Conservation (phyloP, 257 asterid species). For the Lavandula angustifolia region DNA sequence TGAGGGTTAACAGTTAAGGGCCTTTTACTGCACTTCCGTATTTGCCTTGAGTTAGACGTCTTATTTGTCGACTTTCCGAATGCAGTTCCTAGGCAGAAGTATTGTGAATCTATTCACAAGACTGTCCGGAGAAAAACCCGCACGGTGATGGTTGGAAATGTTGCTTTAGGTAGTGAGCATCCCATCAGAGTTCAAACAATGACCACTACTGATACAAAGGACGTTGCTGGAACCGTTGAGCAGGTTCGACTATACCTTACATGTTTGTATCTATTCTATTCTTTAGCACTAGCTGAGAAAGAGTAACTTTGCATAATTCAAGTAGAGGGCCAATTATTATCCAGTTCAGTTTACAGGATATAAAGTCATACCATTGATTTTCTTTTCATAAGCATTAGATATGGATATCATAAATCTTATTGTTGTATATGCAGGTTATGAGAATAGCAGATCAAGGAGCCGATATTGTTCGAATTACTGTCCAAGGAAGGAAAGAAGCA, state of each 20-base stretch:
- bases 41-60: constrained; percentile 20
- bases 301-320: no score
- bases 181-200: constrained; percentile 96
- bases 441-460: constrained; percentile 96
- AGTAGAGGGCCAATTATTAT: no score
- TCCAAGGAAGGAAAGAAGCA: constrained; percentile 98
- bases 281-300: no score
- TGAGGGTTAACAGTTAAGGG: not conserved
- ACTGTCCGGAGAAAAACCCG: constrained; percentile 87
- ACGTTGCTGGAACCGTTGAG: constrained; percentile 90
- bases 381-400: not conserved
- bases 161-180: constrained; percentile 93
- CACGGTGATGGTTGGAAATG: constrained; percentile 98
- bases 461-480: constrained; percentile 92
- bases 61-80: constrained; percentile 28
- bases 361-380: not conserved
- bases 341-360: not conserved
- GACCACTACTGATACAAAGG: constrained; percentile 98
- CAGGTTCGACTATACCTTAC: constrained; percentile 53
- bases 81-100: constrained; percentile 92
- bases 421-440: constrained; percentile 72
- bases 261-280: not conserved
- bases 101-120: constrained; percentile 87
- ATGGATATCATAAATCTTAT: not conserved
- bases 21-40: not conserved